A percentile compares a stretch with the other conserved stretches of the same genome.
phyloP scores from a whole-genome alignment of 2,329 filamentous ascomycete genomes.

The Daldinia sp. region DNA sequence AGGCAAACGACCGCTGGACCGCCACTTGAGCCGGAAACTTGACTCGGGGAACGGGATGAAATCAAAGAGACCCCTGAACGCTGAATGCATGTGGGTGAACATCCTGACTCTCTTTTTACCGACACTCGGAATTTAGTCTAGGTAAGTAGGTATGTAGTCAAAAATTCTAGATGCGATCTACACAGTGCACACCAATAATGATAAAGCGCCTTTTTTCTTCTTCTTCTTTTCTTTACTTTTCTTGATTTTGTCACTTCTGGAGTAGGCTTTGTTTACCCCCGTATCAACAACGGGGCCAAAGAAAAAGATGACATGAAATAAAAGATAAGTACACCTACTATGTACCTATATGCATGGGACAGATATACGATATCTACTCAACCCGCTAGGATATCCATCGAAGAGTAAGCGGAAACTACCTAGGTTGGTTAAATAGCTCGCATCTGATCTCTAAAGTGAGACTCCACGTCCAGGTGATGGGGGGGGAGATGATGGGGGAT shows the following conservation, averaged over 20 bases:
- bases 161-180: constrained; percentile 9
- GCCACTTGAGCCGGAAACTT: constrained; percentile 38
- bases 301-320: neutral
- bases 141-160: neutral
- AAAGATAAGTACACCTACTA: neutral
- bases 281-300: neutral
- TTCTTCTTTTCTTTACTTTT: neutral
- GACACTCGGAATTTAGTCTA: constrained; percentile 21
- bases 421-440: constrained; percentile 27
- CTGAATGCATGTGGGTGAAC: constrained; percentile 25
- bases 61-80: constrained; percentile 26
- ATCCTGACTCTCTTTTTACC: constrained; percentile 34
- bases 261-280: too few relatives aligned
- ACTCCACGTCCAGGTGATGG: constrained; percentile 8
- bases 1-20: constrained; percentile 27
- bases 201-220: neutral
- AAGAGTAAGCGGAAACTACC: constrained; percentile 1
- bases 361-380: neutral
- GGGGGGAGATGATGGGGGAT: constrained; percentile 13
- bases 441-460: constrained; percentile 24
- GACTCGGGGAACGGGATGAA: constrained; percentile 38
- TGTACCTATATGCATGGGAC: neutral
- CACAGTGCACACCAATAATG: constrained; percentile 3
- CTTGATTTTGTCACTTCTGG: too few relatives aligned
- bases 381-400: neutral